Conservation (phyloP, 2,329 filamentous ascomycete genomes). For the Coniochaeta hoffmannii region DNA sequence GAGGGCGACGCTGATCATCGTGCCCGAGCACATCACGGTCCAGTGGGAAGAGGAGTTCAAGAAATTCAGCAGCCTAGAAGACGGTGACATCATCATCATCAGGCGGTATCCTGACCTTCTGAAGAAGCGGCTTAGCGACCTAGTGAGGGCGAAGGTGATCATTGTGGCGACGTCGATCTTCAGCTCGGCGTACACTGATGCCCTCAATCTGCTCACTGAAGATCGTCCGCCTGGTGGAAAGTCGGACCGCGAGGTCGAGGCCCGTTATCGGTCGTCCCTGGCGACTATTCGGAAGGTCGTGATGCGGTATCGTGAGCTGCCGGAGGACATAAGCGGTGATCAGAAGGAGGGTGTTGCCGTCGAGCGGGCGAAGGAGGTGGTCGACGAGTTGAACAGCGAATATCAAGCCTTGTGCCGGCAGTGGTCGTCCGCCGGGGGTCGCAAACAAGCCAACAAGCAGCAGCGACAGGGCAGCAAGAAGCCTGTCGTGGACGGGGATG, state of each 20-base stretch:
- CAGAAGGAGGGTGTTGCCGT: not conserved
- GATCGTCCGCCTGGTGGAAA: not conserved
- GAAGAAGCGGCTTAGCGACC: slow-evolving; percentile 1
- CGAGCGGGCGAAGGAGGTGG: slow-evolving; percentile 2
- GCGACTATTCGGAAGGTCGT: not conserved
- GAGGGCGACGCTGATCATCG: slow-evolving; percentile 30
- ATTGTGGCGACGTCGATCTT: slow-evolving; percentile 25
- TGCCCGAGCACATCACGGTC: slow-evolving; percentile 28
- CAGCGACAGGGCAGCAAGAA: not conserved
- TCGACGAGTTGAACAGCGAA: slow-evolving; percentile 8
- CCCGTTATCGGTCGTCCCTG: not conserved
- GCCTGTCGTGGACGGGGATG: not conserved
- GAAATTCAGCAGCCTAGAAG: slow-evolving; percentile 22
- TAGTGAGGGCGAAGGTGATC: slow-evolving; percentile 28
- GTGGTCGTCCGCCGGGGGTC: not conserved
- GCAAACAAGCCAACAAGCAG: not conserved
- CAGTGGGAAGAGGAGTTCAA: slow-evolving; percentile 29
- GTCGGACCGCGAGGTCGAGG: not conserved
- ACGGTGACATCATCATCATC: slow-evolving; percentile 18
- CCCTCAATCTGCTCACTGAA: slow-evolving; percentile 2
- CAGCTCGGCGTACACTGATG: not conserved
- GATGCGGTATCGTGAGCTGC: not conserved
- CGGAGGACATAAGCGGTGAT: not conserved
- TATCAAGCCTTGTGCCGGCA: slow-evolving; percentile 4
- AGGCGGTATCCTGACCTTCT: slow-evolving; percentile 9